These are phyloP conservation scores for Ambrosia artemisiifolia DNA, from an alignment of 129 eudicot genomes.

Conservation along the genomic window DNA sequence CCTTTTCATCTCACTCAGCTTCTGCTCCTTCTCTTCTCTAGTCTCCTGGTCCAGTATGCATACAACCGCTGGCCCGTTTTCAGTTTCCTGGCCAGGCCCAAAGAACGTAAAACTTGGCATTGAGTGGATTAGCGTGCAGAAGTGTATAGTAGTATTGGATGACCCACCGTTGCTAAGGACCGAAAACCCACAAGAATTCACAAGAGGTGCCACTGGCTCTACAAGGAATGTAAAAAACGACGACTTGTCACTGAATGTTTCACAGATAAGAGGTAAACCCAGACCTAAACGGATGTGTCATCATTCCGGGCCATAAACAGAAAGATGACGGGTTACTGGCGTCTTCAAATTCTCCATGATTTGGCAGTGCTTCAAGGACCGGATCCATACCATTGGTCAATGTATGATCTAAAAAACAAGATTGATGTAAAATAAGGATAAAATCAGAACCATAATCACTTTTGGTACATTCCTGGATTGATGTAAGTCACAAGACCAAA, in stretches of 20 bases:
- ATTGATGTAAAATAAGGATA: not conserved
- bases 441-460: not conserved
- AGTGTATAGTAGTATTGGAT: conserved; percentile 30
- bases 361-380: not conserved
- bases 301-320: conserved; percentile 41
- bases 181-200: conserved; percentile 56
- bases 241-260: conserved; percentile 52
- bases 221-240: conserved; percentile 66
- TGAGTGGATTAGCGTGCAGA: conserved; percentile 47
- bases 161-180: conserved; percentile 57
- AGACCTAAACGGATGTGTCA: conserved; percentile 66
- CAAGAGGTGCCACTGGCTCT: conserved; percentile 44
- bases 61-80: conserved; percentile 21
- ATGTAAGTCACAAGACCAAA: conserved; percentile 86
- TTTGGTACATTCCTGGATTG: conserved; percentile 43
- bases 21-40: conserved; percentile 25
- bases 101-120: conserved; percentile 74
- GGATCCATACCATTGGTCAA: conserved; percentile 42
- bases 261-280: conserved; percentile 35
- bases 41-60: conserved; percentile 23
- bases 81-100: conserved; percentile 32
- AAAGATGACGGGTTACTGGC: conserved; percentile 26
- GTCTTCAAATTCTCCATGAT: conserved; percentile 14
- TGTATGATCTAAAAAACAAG: conserved; percentile 45
- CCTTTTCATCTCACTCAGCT: conserved; percentile 38